phyloP scores from a whole-genome alignment of 2,329 filamentous ascomycete genomes.

The Pseudophaeomoniella oleicola region DNA sequence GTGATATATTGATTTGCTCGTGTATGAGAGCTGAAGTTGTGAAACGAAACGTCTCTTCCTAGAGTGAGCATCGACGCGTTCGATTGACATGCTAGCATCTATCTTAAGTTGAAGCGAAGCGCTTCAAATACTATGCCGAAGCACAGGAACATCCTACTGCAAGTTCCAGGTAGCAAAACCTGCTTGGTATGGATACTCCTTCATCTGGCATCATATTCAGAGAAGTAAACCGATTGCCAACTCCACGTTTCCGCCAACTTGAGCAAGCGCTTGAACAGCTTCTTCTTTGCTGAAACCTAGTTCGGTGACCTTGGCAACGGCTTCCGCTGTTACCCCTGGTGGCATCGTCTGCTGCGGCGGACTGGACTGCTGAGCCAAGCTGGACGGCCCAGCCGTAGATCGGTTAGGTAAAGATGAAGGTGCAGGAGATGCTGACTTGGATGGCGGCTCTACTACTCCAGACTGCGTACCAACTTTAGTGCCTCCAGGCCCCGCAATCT shows the following conservation, averaged over 20 bases:
- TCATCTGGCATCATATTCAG: too few relatives aligned
- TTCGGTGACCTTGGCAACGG: slow-evolving; percentile 60
- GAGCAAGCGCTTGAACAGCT: slow-evolving; percentile 67
- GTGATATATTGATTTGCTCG: too few relatives aligned
- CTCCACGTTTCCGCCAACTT: slow-evolving; percentile 74
- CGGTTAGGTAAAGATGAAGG: neutral
- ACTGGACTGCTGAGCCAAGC: neutral
- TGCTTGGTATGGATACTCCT: too few relatives aligned
- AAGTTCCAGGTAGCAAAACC: too few relatives aligned
- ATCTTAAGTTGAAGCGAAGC: too few relatives aligned
- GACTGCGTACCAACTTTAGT: slow-evolving; percentile 74
- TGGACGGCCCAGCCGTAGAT: neutral
- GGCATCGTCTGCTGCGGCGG: slow-evolving; percentile 8
- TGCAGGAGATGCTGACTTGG: slow-evolving; percentile 1
- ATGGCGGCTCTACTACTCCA: slow-evolving; percentile 41
- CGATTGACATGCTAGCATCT: too few relatives aligned
- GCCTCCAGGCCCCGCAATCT: slow-evolving; percentile 71
- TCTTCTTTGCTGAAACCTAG: slow-evolving; percentile 65
- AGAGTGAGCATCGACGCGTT: too few relatives aligned
- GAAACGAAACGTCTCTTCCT: too few relatives aligned
- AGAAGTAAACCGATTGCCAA: slow-evolving; percentile 65
- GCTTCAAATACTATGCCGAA: too few relatives aligned
- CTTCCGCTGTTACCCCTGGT: slow-evolving; percentile 40
- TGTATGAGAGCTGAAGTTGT: too few relatives aligned
- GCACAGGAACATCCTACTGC: too few relatives aligned